Conservation (phyloP, 2,329 filamentous ascomycete genomes). For the Phyllachora maydis region DNA sequence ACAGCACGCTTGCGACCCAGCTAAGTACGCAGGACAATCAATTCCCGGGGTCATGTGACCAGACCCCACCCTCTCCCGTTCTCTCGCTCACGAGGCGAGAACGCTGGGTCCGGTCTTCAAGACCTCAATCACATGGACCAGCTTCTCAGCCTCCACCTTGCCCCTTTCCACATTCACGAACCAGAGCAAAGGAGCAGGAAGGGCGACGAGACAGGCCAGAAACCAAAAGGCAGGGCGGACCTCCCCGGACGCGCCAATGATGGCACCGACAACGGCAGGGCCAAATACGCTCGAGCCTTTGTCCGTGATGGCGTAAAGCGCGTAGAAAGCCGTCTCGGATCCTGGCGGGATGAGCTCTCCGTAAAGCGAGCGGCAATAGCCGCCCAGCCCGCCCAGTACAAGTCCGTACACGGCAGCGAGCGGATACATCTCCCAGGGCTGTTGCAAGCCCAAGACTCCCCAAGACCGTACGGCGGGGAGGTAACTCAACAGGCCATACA, state of each 20-base stretch:
- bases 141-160: slow-evolving; percentile 42
- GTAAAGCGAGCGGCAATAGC: slow-evolving; percentile 81
- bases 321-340: slow-evolving; percentile 90
- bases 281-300: slow-evolving; percentile 91
- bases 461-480: slow-evolving; percentile 56
- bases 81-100: no score
- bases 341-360: slow-evolving; percentile 88
- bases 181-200: slow-evolving; percentile 70
- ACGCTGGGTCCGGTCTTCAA: slow-evolving; percentile 13
- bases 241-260: slow-evolving; percentile 67
- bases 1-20: no score
- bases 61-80: no score
- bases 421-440: slow-evolving; percentile 93
- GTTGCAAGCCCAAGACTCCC: slow-evolving; percentile 70
- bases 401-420: slow-evolving; percentile 81
- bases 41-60: no score
- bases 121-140: slow-evolving; percentile 39
- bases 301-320: slow-evolving; percentile 91
- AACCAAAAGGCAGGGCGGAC: slow-evolving; percentile 87
- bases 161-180: slow-evolving; percentile 70
- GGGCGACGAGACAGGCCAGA: slow-evolving; percentile 60
- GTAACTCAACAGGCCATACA: slow-evolving; percentile 81
- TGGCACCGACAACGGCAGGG: slow-evolving; percentile 78
- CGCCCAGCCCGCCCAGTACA: slow-evolving; percentile 78
- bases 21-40: no score